Evolutionary conservation across 2,329 filamentous ascomycete genomes (phyloP).

Genomic region (Arthrocladium fulminans): DNA sequence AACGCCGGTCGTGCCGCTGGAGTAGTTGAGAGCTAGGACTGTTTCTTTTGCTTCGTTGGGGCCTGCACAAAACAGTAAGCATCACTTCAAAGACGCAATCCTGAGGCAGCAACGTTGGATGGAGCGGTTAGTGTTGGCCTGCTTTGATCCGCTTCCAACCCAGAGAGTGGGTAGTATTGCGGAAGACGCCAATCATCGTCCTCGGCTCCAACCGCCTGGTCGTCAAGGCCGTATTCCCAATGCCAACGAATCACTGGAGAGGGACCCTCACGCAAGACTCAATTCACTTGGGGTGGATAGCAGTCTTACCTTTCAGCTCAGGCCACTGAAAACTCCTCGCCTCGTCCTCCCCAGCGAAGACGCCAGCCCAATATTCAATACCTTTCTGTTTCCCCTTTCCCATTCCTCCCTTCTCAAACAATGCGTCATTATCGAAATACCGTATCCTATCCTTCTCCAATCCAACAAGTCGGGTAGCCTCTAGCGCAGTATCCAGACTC

Average conservation of each 20-base stretch:
- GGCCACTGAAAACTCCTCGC: constrained; percentile 21
- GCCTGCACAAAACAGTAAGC: not conserved
- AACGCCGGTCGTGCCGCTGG: constrained; percentile 63
- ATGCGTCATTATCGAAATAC: constrained; percentile 18
- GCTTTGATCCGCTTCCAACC: too few relatives aligned
- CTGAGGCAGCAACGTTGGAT: constrained; percentile 18
- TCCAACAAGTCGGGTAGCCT: constrained; percentile 18
- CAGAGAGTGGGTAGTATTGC: too few relatives aligned
- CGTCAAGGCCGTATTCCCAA: too few relatives aligned
- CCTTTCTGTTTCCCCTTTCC: constrained; percentile 8
- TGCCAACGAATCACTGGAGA: too few relatives aligned
- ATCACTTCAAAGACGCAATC: not conserved
- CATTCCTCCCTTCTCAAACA: constrained; percentile 8
- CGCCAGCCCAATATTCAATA: constrained; percentile 16
- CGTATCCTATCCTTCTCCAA: constrained; percentile 18
- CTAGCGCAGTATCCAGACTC: constrained; percentile 17
- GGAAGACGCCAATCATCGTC: too few relatives aligned
- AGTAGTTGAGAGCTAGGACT: constrained; percentile 63
- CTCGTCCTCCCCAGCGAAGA: constrained; percentile 17
- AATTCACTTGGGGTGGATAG: too few relatives aligned
- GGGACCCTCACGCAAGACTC: too few relatives aligned
- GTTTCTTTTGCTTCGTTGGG: constrained; percentile 35
- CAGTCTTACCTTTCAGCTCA: constrained; percentile 25
- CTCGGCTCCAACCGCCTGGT: too few relatives aligned
- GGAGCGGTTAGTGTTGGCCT: constrained; percentile 41